Evolutionary conservation across 305 asterid species (phyloP).

Genomic region (Solanum hybrid): DNA sequence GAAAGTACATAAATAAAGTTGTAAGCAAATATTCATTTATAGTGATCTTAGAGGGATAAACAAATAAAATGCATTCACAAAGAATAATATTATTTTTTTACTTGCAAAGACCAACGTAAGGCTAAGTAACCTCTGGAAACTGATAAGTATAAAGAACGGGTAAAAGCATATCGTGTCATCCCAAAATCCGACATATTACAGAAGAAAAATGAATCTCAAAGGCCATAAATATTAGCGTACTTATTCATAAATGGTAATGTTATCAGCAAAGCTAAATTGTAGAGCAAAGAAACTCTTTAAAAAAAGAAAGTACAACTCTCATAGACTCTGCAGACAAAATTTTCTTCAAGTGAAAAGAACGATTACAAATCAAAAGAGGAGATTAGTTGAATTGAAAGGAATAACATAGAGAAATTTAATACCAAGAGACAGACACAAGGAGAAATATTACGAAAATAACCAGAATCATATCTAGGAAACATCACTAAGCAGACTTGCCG

Average conservation of each 20-base stretch:
- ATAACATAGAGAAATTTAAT: too few relatives aligned
- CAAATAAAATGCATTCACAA: neutral
- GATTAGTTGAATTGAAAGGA: too few relatives aligned
- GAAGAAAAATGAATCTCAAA: neutral
- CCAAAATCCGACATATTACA: neutral
- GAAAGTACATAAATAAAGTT: too few relatives aligned
- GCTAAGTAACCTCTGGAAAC: neutral
- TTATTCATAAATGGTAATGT: too few relatives aligned
- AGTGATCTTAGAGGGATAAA: neutral
- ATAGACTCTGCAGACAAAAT: neutral
- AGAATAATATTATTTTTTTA: too few relatives aligned
- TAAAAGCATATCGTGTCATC: neutral
- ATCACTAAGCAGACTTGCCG: too few relatives aligned
- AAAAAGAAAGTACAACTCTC: neutral
- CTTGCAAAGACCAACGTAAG: neutral
- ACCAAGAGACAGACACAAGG: neutral
- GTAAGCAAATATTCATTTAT: too few relatives aligned
- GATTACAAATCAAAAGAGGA: neutral
- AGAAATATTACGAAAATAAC: too few relatives aligned
- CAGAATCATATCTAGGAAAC: neutral
- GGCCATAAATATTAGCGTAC: neutral
- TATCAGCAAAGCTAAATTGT: too few relatives aligned
- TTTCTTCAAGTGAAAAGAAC: neutral
- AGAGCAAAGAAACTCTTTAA: neutral
- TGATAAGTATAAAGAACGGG: too few relatives aligned